Conservation (phyloP, 1,139 yeast genomes). For the Suhomyces bolitotheri region DNA sequence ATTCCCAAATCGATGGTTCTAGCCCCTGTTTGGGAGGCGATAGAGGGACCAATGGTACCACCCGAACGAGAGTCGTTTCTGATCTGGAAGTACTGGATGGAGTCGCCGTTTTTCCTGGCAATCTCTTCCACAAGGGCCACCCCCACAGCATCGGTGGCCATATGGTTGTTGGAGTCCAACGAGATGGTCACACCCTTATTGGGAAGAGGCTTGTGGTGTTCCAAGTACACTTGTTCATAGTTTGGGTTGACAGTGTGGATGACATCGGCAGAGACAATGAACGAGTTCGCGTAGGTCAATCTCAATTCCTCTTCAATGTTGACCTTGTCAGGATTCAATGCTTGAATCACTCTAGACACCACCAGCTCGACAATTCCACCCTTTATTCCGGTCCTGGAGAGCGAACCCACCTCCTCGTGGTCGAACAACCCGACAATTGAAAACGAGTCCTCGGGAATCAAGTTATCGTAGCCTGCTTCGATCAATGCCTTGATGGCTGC, state of each 20-base stretch:
- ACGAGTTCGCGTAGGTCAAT: conserved; percentile 52
- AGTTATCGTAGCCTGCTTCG: conserved; percentile 32
- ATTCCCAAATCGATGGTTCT: conserved; percentile 76
- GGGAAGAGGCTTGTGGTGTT: conserved; percentile 73
- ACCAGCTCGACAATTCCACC: conserved; percentile 52
- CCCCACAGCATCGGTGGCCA: conserved; percentile 79
- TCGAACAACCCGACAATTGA: conserved; percentile 55
- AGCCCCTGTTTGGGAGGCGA: conserved; percentile 68
- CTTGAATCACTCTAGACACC: conserved; percentile 39
- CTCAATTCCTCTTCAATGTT: conserved; percentile 26
- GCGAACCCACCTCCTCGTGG: conserved; percentile 66
- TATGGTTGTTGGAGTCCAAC: conserved; percentile 74
- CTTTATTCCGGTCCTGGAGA: conserved; percentile 58
- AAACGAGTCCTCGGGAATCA: conserved; percentile 37
- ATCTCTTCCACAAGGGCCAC: conserved; percentile 64
- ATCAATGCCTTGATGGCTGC: conserved; percentile 56
- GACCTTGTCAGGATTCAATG: conserved; percentile 18
- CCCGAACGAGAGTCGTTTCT: conserved; percentile 75
- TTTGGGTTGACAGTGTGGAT: conserved; percentile 66
- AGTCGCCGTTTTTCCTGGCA: conserved; percentile 60
- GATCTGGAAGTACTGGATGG: conserved; percentile 67
- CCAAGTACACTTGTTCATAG: conserved; percentile 61
- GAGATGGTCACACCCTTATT: conserved; percentile 73
- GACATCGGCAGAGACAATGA: conserved; percentile 66
- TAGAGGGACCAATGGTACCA: conserved; percentile 76